Conservation (phyloP, 139 green algal species). For the Chlorella ohadii region DNA sequence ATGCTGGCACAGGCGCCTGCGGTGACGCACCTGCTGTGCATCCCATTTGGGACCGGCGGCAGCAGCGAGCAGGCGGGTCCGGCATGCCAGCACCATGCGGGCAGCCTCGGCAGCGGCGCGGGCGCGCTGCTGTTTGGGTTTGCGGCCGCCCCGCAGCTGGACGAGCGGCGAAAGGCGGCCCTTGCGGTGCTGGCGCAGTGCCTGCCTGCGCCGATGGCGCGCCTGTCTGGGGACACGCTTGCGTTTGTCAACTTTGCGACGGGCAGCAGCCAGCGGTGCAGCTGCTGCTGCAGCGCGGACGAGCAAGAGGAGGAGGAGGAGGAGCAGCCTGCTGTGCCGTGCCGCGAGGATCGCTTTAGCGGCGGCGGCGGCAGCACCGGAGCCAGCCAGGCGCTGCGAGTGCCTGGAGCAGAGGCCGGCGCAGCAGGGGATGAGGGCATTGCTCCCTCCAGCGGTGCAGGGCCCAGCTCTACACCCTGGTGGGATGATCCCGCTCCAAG, state of each 20-base stretch:
- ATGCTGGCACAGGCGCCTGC: neutral
- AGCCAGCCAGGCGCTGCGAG: neutral
- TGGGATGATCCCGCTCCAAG: no score
- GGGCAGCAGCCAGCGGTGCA: neutral
- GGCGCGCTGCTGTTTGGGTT: slow-evolving; percentile 11
- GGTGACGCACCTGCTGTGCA: slow-evolving; percentile 27
- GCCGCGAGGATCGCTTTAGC: neutral
- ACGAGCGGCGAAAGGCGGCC: neutral
- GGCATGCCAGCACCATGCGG: neutral
- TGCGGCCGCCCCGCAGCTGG: no score
- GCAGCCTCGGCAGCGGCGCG: neutral
- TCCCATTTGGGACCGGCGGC: slow-evolving; percentile 5
- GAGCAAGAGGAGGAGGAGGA: neutral
- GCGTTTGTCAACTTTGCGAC: slow-evolving; percentile 18
- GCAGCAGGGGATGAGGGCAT: neutral
- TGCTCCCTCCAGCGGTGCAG: no score
- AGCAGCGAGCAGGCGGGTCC: neutral
- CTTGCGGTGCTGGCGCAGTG: slow-evolving; percentile 1
- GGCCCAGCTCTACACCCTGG: no score
- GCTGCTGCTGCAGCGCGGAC: slow-evolving; percentile 10
- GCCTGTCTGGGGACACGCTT: neutral
- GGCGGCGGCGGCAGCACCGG: neutral
- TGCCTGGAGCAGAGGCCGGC: neutral
- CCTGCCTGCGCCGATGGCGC: slow-evolving; percentile 9
- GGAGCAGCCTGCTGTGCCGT: neutral